Percentiles rank a stretch among this genome's conserved stretches.
phyloP scores from a whole-genome alignment of 371 early-diverging fungal genomes.

The Mortierella sp. region DNA sequence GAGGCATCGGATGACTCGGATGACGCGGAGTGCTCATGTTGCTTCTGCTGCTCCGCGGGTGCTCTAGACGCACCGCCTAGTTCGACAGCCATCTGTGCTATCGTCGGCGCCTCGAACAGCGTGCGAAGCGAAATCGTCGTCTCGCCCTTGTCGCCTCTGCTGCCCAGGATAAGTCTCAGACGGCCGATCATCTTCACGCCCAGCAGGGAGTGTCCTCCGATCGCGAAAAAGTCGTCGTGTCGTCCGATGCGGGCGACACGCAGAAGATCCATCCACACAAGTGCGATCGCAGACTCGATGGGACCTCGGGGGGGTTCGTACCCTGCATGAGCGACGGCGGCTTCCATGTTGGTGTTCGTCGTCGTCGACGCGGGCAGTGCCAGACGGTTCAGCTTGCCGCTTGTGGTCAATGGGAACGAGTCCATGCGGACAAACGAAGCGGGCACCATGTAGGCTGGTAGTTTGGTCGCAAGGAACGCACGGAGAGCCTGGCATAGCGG shows the following conservation, averaged over 20 bases:
- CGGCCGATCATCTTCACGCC: constrained; percentile 14
- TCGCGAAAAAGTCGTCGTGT: constrained; percentile 29
- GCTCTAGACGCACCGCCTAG: too few relatives aligned
- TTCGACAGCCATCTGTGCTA: constrained; percentile 25
- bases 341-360: constrained; percentile 13
- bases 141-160: too few relatives aligned
- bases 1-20: not conserved
- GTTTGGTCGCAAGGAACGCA: too few relatives aligned
- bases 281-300: constrained; percentile 6
- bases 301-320: too few relatives aligned
- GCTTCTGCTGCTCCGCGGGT: too few relatives aligned
- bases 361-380: constrained; percentile 21
- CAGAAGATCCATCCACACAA: constrained; percentile 20
- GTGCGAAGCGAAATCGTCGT: constrained; percentile 23
- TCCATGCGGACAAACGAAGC: constrained; percentile 21
- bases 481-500: too few relatives aligned
- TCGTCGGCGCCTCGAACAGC: constrained; percentile 17
- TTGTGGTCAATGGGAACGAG: constrained; percentile 14
- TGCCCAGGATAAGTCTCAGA: too few relatives aligned
- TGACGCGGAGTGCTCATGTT: not conserved
- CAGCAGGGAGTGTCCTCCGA: constrained; percentile 32
- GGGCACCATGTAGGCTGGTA: constrained; percentile 30
- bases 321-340: too few relatives aligned
- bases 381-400: constrained; percentile 19
- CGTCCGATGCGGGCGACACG: constrained; percentile 15